Conservation (phyloP, 768 basidiomycete species). For the Boletus reticuloceps region DNA sequence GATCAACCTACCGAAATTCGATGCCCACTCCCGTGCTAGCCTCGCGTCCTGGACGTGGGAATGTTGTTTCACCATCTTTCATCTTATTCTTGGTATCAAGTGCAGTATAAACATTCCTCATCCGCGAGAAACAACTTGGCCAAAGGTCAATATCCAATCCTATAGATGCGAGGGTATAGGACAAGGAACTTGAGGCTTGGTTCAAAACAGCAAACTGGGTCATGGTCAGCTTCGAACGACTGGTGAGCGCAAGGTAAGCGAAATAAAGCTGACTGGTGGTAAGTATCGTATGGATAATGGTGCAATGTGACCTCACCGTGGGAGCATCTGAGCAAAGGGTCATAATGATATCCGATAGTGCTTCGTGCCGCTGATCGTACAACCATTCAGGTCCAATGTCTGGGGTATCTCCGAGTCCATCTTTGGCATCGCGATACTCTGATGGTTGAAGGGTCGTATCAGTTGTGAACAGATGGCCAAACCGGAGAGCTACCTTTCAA, state of each 20-base stretch:
- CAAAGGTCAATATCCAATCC: constrained; percentile 1
- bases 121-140: constrained; percentile 16
- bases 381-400: constrained; percentile 11
- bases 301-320: constrained; percentile 7
- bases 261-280: constrained; percentile 23
- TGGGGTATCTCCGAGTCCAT: constrained; percentile 16
- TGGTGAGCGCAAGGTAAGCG: constrained; percentile 24
- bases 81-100: constrained; percentile 23
- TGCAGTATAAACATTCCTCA: constrained; percentile 23
- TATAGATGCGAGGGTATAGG: constrained; percentile 20
- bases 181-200: constrained; percentile 23
- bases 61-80: constrained; percentile 24
- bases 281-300: neutral
- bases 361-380: constrained; percentile 2
- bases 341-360: constrained; percentile 4
- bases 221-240: constrained; percentile 27
- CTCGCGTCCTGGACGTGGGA: constrained; percentile 20
- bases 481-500: constrained; percentile 6
- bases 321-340: constrained; percentile 17
- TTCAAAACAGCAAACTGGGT: constrained; percentile 31
- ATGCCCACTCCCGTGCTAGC: constrained; percentile 12
- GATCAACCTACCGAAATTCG: constrained; percentile 16
- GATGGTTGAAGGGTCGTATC: neutral
- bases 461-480: neutral
- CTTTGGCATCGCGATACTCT: constrained; percentile 23